Evolutionary conservation across 2,329 filamentous ascomycete genomes (phyloP).

Genomic region (Arachnomyces sp.): DNA sequence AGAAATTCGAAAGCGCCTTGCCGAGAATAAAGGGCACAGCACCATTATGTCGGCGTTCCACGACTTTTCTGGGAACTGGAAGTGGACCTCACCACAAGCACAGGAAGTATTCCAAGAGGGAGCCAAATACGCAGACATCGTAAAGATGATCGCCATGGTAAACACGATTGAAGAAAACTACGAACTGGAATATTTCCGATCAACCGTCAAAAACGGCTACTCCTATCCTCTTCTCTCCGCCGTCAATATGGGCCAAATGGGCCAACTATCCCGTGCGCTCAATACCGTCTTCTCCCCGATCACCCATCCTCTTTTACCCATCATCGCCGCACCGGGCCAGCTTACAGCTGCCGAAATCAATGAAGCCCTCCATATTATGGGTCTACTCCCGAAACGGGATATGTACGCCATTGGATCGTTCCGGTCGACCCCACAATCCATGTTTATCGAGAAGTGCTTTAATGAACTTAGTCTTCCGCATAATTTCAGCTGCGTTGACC

Average conservation of each 20-base stretch:
- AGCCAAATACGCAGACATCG: slow-evolving; percentile 69
- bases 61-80: slow-evolving; percentile 77
- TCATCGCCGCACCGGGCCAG: slow-evolving; percentile 79
- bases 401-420: slow-evolving; percentile 74
- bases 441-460: slow-evolving; percentile 80
- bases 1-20: slow-evolving; percentile 60
- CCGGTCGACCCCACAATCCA: slow-evolving; percentile 65
- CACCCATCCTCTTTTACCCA: slow-evolving; percentile 74
- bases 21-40: slow-evolving; percentile 65
- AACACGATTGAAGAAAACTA: slow-evolving; percentile 80
- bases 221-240: slow-evolving; percentile 70
- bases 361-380: slow-evolving; percentile 66
- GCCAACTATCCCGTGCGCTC: slow-evolving; percentile 73
- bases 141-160: slow-evolving; percentile 86
- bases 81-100: slow-evolving; percentile 69
- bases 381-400: slow-evolving; percentile 69
- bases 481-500: slow-evolving; percentile 67
- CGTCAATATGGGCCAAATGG: slow-evolving; percentile 81
- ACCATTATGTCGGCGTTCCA: slow-evolving; percentile 89
- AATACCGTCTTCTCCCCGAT: slow-evolving; percentile 85
- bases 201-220: slow-evolving; percentile 62
- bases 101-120: slow-evolving; percentile 65
- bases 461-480: slow-evolving; percentile 81
- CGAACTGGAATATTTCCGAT: slow-evolving; percentile 82
- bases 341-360: slow-evolving; percentile 83